Percentiles rank a stretch among this genome's conserved stretches.
phyloP scores from a whole-genome alignment of 169 alveolate species.

The Cryptosporidium meleagridis region DNA sequence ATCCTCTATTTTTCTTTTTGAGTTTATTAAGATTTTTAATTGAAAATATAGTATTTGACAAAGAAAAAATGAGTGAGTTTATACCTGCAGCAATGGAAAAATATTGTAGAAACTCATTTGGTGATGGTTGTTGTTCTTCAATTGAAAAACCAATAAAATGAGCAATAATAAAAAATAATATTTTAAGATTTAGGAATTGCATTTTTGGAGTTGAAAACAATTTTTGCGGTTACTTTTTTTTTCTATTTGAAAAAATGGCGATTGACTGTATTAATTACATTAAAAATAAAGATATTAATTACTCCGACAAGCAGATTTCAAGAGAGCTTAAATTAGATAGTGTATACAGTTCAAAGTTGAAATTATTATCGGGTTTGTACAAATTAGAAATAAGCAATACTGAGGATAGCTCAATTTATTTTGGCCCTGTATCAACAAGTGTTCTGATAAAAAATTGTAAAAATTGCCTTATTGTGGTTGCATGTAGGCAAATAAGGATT shows the following conservation, averaged over 20 bases:
- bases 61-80: conserved; percentile 15
- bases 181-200: not conserved
- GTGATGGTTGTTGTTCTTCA: conserved; percentile 3
- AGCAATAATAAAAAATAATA: not conserved
- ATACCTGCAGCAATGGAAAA: conserved; percentile 38
- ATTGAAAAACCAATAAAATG: not conserved
- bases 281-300: not conserved
- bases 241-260: not conserved
- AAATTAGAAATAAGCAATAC: conserved; percentile 19
- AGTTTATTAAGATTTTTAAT: not conserved
- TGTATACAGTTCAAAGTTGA: conserved; percentile 9
- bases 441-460: conserved; percentile 13
- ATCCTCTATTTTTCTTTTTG: conserved; percentile 22
- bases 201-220: not conserved
- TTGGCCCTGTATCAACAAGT: conserved; percentile 59
- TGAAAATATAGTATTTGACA: conserved; percentile 3
- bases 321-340: conserved; percentile 17
- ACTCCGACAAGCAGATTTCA: conserved; percentile 13
- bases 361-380: conserved; percentile 1
- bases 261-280: not conserved
- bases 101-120: conserved; percentile 42
- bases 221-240: not conserved
- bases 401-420: conserved; percentile 4
- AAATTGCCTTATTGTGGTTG: not conserved
- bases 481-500: conserved; percentile 52